Evolutionary conservation across 129 eudicot species (phyloP).

Genomic region (Logfia minima): DNA sequence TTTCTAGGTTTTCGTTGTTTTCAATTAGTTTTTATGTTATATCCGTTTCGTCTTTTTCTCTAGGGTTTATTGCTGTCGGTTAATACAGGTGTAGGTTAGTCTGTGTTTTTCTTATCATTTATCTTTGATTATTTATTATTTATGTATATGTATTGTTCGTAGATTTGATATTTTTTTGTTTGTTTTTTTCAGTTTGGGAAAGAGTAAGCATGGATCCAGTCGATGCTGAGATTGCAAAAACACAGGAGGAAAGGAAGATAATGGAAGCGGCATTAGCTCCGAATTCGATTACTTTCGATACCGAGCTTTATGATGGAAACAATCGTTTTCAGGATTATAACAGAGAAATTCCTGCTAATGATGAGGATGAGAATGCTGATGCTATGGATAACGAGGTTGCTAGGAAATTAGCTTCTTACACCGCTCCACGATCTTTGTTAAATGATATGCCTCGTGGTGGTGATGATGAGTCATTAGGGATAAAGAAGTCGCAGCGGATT

Average conservation of each 20-base stretch:
- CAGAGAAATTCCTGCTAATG: constrained; percentile 71
- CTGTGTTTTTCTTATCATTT: not conserved
- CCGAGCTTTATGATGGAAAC: constrained; percentile 61
- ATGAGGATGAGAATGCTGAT: constrained; percentile 68
- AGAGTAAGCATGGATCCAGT: constrained; percentile 39
- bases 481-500: constrained; percentile 54
- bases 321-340: constrained; percentile 63
- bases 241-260: constrained; percentile 82
- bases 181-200: constrained; percentile 21
- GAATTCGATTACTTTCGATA: constrained; percentile 67
- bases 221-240: constrained; percentile 70
- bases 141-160: not conserved
- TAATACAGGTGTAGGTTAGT: no score
- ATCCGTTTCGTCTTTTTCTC: not conserved
- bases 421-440: constrained; percentile 71
- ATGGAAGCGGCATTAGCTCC: constrained; percentile 82
- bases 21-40: not conserved
- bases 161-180: constrained; percentile 4
- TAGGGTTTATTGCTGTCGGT: not conserved
- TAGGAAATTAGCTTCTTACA: constrained; percentile 67
- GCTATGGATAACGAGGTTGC: constrained; percentile 67
- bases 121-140: no score
- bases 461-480: constrained; percentile 51
- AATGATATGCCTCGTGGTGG: constrained; percentile 62
- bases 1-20: not conserved